Conservation (phyloP, 1,139 yeast genomes). For the Diutina scorzettiae region DNA sequence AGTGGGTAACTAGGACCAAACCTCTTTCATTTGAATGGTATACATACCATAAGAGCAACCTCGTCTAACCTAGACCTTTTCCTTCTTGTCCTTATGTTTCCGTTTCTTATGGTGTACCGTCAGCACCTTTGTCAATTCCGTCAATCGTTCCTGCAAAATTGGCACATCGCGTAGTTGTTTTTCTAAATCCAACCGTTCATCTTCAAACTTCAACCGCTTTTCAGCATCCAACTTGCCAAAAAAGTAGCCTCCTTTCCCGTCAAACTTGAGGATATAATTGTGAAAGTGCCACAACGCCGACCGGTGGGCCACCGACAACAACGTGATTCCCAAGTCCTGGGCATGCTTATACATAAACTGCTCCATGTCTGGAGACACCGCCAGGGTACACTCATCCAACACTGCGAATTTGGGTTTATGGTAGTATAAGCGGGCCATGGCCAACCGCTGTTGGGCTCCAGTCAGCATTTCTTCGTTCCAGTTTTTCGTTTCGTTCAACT, state of each 20-base stretch:
- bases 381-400: constrained; percentile 90
- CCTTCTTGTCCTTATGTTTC: background rate
- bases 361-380: constrained; percentile 86
- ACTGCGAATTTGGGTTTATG: constrained; percentile 91
- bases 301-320: constrained; percentile 85
- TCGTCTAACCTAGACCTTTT: background rate
- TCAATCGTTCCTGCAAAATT: constrained; percentile 47
- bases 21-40: too few species aligned
- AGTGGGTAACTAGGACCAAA: too few species aligned
- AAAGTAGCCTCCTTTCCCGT: constrained; percentile 67
- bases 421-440: constrained; percentile 86
- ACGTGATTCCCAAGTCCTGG: constrained; percentile 65
- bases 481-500: constrained; percentile 47
- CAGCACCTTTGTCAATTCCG: constrained; percentile 40
- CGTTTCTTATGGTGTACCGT: background rate
- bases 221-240: constrained; percentile 62
- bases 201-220: constrained; percentile 56
- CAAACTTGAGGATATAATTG: constrained; percentile 68
- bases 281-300: constrained; percentile 93
- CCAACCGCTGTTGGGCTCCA: constrained; percentile 89
- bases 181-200: constrained; percentile 56
- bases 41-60: too few species aligned
- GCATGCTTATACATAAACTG: constrained; percentile 84
- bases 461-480: constrained; percentile 86
- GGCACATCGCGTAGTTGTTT: constrained; percentile 58